Evolutionary conservation across 257 asterid species (phyloP).

Genomic region (Solanum paucissectum): DNA sequence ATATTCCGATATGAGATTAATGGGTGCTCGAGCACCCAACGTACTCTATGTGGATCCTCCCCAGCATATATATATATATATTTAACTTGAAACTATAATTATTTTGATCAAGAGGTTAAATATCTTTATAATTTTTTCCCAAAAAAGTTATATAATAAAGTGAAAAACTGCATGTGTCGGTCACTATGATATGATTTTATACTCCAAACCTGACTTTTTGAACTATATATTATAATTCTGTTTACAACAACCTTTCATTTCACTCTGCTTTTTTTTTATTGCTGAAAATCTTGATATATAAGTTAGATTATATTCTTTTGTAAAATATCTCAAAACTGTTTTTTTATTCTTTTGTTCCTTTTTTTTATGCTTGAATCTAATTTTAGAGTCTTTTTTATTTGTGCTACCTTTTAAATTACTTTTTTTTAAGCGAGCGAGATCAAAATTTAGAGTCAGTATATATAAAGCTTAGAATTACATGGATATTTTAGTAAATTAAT

Average conservation of each 20-base stretch:
- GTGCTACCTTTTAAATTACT: neutral
- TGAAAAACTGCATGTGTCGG: neutral
- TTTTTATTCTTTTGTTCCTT: neutral
- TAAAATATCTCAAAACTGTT: neutral
- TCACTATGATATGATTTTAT: neutral
- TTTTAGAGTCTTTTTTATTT: neutral
- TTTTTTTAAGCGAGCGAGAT: neutral
- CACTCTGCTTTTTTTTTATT: neutral
- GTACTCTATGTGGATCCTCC: no score
- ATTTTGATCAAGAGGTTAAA: neutral
- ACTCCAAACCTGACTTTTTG: neutral
- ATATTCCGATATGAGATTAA: no score
- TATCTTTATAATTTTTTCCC: neutral
- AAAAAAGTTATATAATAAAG: neutral
- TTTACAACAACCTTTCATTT: neutral
- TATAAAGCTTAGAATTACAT: neutral
- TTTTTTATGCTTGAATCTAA: neutral
- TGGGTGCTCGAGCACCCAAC: no score
- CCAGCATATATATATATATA: neutral
- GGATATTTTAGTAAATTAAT: neutral
- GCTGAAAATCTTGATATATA: neutral
- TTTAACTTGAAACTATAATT: neutral
- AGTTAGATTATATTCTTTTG: neutral
- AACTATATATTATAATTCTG: neutral
- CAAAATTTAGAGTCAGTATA: neutral